These are phyloP conservation scores for Nakazawaea wyomingensis DNA, from an alignment of 805 yeast genomes.

Conservation along the genomic window DNA sequence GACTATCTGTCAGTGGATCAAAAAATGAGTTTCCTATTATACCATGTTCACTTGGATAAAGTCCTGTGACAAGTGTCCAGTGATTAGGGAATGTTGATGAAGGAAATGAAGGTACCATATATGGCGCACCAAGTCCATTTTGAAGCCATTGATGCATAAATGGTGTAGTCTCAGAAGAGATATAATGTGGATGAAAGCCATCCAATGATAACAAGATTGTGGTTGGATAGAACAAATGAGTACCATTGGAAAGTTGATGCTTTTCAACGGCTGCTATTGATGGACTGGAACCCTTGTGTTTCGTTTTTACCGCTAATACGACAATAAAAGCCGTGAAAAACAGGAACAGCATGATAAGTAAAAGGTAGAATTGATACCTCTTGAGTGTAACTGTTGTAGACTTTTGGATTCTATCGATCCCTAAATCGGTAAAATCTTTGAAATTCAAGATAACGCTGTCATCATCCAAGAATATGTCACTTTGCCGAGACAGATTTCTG, in stretches of 20 bases:
- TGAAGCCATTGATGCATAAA: conserved; percentile 52
- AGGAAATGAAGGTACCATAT: conserved; percentile 83
- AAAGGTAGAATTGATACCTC: conserved; percentile 11
- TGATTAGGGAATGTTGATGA: conserved; percentile 89
- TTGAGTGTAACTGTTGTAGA: conserved; percentile 9
- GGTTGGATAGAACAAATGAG: conserved; percentile 68
- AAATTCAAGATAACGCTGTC: not conserved
- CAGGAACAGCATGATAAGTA: not conserved
- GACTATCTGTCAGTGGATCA: conserved; percentile 50
- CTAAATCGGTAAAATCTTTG: conserved; percentile 9
- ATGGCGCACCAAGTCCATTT: conserved; percentile 63
- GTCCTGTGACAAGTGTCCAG: conserved; percentile 86
- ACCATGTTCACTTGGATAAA: conserved; percentile 80
- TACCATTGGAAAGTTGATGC: conserved; percentile 46
- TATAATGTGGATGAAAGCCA: conserved; percentile 89
- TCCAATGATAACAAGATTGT: conserved; percentile 78
- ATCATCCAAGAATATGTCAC: conserved; percentile 14
- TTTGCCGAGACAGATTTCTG: conserved; percentile 17
- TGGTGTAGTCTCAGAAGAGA: conserved; percentile 65
- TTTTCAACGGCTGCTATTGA: conserved; percentile 14
- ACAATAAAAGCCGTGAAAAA: conserved; percentile 8
- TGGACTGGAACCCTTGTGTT: not conserved
- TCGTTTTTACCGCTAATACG: conserved; percentile 7
- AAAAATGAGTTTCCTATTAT: conserved; percentile 78
- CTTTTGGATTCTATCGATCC: conserved; percentile 2